Conservation (phyloP, 2,329 filamentous ascomycete species). For the Exophiala xenobiotica region DNA sequence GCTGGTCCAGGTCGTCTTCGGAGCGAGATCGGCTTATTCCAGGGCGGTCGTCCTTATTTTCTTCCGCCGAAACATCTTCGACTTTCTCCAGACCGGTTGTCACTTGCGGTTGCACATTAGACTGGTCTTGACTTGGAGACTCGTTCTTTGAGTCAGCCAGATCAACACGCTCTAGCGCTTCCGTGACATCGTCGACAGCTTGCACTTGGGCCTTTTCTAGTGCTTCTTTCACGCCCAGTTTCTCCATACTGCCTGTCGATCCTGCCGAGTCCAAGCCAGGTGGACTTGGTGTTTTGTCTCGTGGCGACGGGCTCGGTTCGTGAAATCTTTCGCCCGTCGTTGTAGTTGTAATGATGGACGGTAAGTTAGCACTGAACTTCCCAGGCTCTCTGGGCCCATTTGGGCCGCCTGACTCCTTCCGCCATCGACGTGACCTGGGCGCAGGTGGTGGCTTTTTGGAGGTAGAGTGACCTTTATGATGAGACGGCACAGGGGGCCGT, state of each 20-base stretch:
- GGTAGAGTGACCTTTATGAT: slow-evolving; percentile 14
- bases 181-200: slow-evolving; percentile 25
- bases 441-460: slow-evolving; percentile 30
- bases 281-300: slow-evolving; percentile 22
- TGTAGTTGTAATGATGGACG: slow-evolving; percentile 27
- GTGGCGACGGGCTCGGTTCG: slow-evolving; percentile 21
- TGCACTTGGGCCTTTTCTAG: slow-evolving; percentile 26
- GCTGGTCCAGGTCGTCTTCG: slow-evolving; percentile 15
- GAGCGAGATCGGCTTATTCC: slow-evolving; percentile 9
- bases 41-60: not conserved
- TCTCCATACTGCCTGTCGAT: slow-evolving; percentile 11
- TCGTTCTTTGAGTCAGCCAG: not conserved
- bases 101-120: not conserved
- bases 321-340: slow-evolving; percentile 11
- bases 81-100: not conserved
- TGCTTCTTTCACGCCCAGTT: slow-evolving; percentile 26
- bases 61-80: not conserved
- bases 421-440: slow-evolving; percentile 45
- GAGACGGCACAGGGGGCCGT: slow-evolving; percentile 17
- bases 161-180: slow-evolving; percentile 27
- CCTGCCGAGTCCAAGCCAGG: slow-evolving; percentile 7
- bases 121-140: no score
- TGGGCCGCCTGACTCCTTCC: slow-evolving; percentile 34
- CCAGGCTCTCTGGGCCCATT: slow-evolving; percentile 24
- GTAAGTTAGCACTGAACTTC: slow-evolving; percentile 27